Base-by-base conservation (phyloP, 257 asterid species). In the Galeopsis tetrahit region DNA sequence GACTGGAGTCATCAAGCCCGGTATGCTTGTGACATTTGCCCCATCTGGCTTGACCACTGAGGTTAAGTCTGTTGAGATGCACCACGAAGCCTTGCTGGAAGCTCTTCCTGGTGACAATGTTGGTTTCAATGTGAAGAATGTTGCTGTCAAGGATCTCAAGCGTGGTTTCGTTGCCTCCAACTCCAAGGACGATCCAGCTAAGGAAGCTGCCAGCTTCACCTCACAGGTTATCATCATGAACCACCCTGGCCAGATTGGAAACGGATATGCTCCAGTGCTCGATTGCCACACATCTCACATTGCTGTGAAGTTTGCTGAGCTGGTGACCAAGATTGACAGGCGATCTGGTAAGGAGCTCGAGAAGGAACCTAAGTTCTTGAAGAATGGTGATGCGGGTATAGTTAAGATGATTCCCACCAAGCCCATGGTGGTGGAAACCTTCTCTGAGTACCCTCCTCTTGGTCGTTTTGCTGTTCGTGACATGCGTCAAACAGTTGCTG, bases 351-450 rank as follows among this genome's bases (percentile, higher is more conserved):
- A 87, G 75, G 93, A 87, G 74, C 77, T 87, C 0, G 93, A 87
- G 88, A 85, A 85, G 85, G 91, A 86, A 57, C 94, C 91, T 17
- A 88, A 88, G 77, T 88, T 88, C 75, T 73, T 88, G 86, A 88
- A 88, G 86, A 88, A 88, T 3, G 86, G 91, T 31, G 95, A 86
- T 66, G 88, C 88, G 0, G 89, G 88, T 3, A 28, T 84, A 14
- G 82, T 86, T 3, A 84, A 83, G 85, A 82, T 82, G 90, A 11
- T 85, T 74, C 89, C 89, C 35, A 82, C 86, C 65, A 82, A 85
- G 78, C 89, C 86, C 49, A 81, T 86, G 86, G 95, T 82, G 4
- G 88, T 79, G 66, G 85, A 84, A 81, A 84, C 90, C 0, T 84
- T 86, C 39, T 35, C 82, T 0, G 81, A 80, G 81, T 80, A 85